Evolutionary conservation across 176 grass and related monocot genomes (phyloP), one percentile per base, ranked within the genome.

Genomic region (Oryza australiensis): DNA sequence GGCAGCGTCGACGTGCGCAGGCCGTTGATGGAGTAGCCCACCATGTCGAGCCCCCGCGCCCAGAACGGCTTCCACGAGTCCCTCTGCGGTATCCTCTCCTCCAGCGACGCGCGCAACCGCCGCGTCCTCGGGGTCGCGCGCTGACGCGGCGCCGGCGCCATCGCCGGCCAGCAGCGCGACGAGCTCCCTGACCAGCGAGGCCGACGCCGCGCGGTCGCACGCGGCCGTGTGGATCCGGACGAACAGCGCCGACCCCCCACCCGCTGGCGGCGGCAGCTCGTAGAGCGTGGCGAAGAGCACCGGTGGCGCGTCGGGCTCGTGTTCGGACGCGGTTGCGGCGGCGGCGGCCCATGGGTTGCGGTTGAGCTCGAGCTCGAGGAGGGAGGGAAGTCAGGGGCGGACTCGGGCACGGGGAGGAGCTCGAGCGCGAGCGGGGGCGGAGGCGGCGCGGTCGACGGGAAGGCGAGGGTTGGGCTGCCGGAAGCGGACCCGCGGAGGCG

Each of bases 21-120:
- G 8, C 96, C 96, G 75, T 95, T 98, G 69, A 98, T 73, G 73
- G 93, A 93, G 76, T 98, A 98, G 22, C 96, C 93, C 16, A 95
- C 62, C 84, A 98, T 73, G 77, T 98, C 96, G 84, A 86, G 64
- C 26, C 96, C 96, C 23, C 96, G 86, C 14, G 85, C 87, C 96
- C 93, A 98, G 80, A 98, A 98, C 51, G 96, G 90, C 72, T 98
- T 98, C 71, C 76, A 88, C 51, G 87, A 62, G 81, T 95, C 96
- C 72, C 72, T 63, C 82, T 93, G 79, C 23, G 89, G 92, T 70
- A 95, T 88, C 89, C 88, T 73, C 55, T 88, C 85, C 85, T 98
- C 96, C 33, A 98, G 27, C 41, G 64, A 82, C 23, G 91, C 82
- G 18, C 88, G 83, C 27, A 85, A 85, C 49, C 59, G 59, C 72